Conservation (phyloP, 139 green algal species). For the Tetraselmis striata region DNA sequence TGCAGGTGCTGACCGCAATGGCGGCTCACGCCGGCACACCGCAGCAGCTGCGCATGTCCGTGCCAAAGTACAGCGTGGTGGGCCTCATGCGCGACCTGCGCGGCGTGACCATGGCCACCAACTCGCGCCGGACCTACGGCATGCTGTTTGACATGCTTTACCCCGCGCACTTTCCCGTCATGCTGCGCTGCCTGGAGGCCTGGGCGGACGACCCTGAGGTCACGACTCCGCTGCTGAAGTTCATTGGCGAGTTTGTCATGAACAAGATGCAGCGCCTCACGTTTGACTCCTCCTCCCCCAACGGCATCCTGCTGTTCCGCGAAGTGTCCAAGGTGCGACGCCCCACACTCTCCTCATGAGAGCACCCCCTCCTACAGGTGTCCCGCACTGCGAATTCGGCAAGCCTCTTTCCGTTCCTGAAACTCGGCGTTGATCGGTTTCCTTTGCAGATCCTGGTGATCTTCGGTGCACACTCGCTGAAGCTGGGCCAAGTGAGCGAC, state of each 20-base stretch:
- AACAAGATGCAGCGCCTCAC: constrained; percentile 95
- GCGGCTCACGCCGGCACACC: background rate
- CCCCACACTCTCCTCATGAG: no score
- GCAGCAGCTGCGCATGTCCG: constrained; percentile 31
- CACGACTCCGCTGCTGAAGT: constrained; percentile 91
- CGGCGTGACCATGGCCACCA: constrained; percentile 83
- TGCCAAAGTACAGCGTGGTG: constrained; percentile 59
- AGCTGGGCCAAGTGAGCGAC: constrained; percentile 26
- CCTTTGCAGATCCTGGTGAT: constrained; percentile 59
- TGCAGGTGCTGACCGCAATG: background rate
- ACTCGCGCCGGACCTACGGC: constrained; percentile 68
- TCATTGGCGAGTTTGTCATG: constrained; percentile 90
- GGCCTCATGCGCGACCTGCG: constrained; percentile 91
- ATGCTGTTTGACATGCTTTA: constrained; percentile 97
- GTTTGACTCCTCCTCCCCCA: constrained; percentile 90
- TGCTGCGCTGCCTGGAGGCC: constrained; percentile 75
- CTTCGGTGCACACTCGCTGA: constrained; percentile 69
- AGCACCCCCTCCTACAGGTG: no score
- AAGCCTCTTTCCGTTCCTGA: background rate
- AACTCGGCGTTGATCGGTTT: background rate
- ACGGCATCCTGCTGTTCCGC: constrained; percentile 90
- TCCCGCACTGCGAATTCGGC: no score
- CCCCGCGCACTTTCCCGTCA: constrained; percentile 73
- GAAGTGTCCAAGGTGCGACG: constrained; percentile 53
- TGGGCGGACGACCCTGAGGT: constrained; percentile 75